A percentile compares a stretch with the other conserved stretches of the same genome.
These are phyloP conservation scores for Monosporascus sp. DNA, from an alignment of 2,329 filamentous ascomycete species.

Conservation along the genomic window DNA sequence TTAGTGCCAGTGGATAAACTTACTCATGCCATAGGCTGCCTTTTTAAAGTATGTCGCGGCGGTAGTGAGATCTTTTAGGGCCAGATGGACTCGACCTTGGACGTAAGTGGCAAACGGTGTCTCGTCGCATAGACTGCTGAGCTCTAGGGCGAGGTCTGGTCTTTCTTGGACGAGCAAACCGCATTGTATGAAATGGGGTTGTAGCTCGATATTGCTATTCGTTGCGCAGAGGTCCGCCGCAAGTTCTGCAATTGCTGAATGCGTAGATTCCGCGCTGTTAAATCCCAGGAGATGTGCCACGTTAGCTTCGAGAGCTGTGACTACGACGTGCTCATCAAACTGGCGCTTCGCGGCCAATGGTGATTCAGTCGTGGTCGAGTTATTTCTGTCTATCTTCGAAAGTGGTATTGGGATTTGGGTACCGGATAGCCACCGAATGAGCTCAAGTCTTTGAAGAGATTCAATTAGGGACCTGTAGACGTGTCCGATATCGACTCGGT, in stretches of 20 bases:
- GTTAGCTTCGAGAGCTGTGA: constrained; percentile 57
- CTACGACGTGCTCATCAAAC: constrained; percentile 41
- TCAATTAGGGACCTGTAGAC: constrained; percentile 67
- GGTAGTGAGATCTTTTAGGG: constrained; percentile 65
- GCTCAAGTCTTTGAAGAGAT: constrained; percentile 68
- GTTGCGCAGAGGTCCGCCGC: constrained; percentile 61
- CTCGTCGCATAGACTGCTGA: constrained; percentile 50
- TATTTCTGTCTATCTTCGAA: constrained; percentile 34
- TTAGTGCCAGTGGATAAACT: constrained; percentile 29
- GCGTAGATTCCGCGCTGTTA: constrained; percentile 43
- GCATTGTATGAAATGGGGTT: constrained; percentile 57
- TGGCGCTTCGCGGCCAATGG: constrained; percentile 34
- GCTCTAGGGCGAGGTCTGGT: constrained; percentile 54
- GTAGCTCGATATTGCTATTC: constrained; percentile 62
- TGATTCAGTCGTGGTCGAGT: constrained; percentile 28
- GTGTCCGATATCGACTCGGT: constrained; percentile 59
- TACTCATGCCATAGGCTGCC: constrained; percentile 78
- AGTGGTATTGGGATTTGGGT: constrained; percentile 51
- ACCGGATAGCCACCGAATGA: constrained; percentile 65
- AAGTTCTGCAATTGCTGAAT: constrained; percentile 60
- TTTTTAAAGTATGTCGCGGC: constrained; percentile 77
- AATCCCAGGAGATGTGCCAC: constrained; percentile 61
- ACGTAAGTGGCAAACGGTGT: constrained; percentile 71
- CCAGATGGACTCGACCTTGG: constrained; percentile 73
- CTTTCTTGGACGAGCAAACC: constrained; percentile 55